phyloP scores from a whole-genome alignment of 305 asterid genomes.

The Euphrasia arctica region DNA sequence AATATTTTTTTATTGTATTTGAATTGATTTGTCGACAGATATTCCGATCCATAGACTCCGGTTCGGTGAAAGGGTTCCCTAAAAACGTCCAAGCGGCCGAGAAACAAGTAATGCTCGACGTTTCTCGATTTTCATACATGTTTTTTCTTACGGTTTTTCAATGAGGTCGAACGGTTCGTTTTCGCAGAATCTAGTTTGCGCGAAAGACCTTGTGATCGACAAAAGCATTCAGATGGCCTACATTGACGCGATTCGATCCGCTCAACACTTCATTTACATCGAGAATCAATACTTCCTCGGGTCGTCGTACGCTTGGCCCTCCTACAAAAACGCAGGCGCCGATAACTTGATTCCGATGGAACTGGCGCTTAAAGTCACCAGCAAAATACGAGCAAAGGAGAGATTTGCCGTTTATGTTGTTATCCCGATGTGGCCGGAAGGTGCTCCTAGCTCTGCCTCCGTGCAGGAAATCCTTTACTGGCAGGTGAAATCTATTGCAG shows the following conservation, averaged over 20 bases:
- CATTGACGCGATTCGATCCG: background rate
- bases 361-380: background rate
- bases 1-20: no score
- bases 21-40: no score
- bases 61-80: constrained; percentile 11
- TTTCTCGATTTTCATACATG: no score
- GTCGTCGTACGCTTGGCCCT: constrained; percentile 16
- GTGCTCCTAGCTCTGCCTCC: background rate
- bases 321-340: background rate
- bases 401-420: background rate
- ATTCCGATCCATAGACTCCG: constrained; percentile 19
- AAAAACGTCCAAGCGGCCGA: background rate
- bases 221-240: constrained; percentile 3
- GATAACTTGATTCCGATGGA: background rate
- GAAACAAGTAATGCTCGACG: constrained; percentile 6
- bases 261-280: background rate
- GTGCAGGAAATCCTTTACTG: background rate
- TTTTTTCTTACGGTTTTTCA: no score
- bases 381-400: background rate
- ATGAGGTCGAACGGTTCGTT: no score
- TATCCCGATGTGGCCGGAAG: constrained; percentile 1
- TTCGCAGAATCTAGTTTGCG: constrained; percentile 10
- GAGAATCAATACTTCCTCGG: constrained; percentile 16
- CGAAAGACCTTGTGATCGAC: background rate
- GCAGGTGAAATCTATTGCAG: no score